These are phyloP conservation scores for Quercus aquifolioides DNA, from an alignment of 306 rosid genomes.

Conservation along the genomic window DNA sequence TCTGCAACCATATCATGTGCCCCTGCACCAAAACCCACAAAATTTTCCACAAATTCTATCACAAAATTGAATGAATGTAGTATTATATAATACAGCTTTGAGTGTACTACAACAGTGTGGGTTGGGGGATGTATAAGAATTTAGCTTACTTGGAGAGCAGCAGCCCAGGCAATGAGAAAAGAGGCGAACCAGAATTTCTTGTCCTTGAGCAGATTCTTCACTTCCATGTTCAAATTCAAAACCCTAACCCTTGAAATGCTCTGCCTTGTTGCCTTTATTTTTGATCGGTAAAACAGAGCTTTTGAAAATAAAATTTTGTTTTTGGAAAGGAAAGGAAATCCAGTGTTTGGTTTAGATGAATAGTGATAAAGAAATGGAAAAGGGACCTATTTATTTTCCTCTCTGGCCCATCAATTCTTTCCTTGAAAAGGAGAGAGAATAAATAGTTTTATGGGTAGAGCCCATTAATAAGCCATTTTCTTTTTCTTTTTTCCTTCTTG, in stretches of 20 bases:
- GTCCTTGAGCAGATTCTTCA: conserved; percentile 56
- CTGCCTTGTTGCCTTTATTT: not conserved
- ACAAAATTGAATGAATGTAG: not conserved
- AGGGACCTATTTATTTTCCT: no score
- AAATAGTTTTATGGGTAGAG: no score
- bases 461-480: no score
- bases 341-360: no score
- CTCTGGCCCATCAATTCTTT: no score
- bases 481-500: no score
- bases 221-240: conserved; percentile 37
- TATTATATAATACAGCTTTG: not conserved
- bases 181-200: conserved; percentile 81
- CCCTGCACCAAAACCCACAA: conserved; percentile 38
- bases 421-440: no score
- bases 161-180: conserved; percentile 71
- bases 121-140: not conserved
- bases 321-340: no score
- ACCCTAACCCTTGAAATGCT: not conserved
- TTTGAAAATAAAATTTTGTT: no score
- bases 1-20: conserved; percentile 82
- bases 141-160: conserved; percentile 58
- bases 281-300: not conserved
- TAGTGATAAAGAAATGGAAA: no score
- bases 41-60: not conserved
- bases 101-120: not conserved